Conservation (phyloP, 2,329 filamentous ascomycete genomes). For the Blastomyces parvus region DNA sequence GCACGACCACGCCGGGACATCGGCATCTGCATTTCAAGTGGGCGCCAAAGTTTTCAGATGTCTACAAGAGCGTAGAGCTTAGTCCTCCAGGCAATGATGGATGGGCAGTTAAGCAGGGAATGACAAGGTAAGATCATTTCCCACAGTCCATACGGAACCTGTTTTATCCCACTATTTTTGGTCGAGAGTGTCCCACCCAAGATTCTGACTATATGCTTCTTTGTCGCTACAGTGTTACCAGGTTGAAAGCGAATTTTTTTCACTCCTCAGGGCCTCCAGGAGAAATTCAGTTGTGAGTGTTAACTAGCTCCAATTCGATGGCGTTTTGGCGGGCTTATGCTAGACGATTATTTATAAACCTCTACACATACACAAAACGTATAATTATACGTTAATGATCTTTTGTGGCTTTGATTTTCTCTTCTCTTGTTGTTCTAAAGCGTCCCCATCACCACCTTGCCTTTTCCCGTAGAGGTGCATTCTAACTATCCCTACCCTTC, state of each 20-base stretch:
- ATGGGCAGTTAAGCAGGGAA: constrained; percentile 80
- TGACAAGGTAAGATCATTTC: constrained; percentile 56
- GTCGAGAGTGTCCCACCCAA: too few relatives aligned
- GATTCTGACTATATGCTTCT: not conserved
- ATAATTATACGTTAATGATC: constrained; percentile 1
- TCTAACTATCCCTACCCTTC: constrained; percentile 10
- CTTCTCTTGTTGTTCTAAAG: not conserved
- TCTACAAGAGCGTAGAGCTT: constrained; percentile 76
- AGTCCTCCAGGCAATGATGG: constrained; percentile 77
- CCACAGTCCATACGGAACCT: not conserved
- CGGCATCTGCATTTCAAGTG: constrained; percentile 88
- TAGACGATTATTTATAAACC: constrained; percentile 24
- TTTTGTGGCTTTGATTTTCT: not conserved
- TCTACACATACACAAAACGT: constrained; percentile 13
- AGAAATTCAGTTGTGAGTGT: constrained; percentile 76
- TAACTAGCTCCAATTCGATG: constrained; percentile 20
- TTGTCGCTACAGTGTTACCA: constrained; percentile 59
- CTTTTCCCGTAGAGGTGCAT: constrained; percentile 7
- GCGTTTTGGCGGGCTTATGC: constrained; percentile 12
- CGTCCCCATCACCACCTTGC: not conserved
- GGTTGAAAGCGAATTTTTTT: constrained; percentile 87
- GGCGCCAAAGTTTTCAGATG: constrained; percentile 77
- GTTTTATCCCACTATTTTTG: not conserved
- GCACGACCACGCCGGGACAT: constrained; percentile 40
- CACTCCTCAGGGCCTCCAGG: constrained; percentile 56